Conservation (phyloP, 1,284 basidiomycete genomes). For the Sporisorium sorghi region DNA sequence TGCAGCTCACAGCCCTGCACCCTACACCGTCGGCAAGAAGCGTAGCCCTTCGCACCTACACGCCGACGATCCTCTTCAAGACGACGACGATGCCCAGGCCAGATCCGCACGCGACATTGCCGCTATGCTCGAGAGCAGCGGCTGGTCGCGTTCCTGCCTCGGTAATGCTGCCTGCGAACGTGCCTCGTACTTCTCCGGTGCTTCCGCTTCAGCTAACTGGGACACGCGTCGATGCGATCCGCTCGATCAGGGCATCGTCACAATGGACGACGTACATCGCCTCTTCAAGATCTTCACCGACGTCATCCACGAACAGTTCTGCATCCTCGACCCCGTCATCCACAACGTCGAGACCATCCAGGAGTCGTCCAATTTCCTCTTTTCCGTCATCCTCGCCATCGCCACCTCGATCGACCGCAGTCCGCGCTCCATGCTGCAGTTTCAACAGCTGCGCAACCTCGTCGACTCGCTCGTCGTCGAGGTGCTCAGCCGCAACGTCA, state of each 20-base stretch:
- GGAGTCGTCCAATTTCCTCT: constrained; percentile 52
- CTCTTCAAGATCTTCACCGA: constrained; percentile 45
- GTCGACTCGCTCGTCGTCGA: constrained; percentile 52
- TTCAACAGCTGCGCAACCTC: constrained; percentile 37
- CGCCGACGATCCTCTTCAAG: constrained; percentile 19
- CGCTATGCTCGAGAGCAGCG: constrained; percentile 37
- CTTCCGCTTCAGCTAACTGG: constrained; percentile 43
- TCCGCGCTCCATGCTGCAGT: constrained; percentile 41
- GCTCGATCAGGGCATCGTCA: constrained; percentile 45
- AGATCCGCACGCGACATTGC: constrained; percentile 38
- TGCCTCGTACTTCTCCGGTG: constrained; percentile 51
- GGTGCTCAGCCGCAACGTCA: constrained; percentile 51
- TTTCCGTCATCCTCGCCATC: constrained; percentile 48
- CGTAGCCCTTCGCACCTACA: constrained; percentile 15
- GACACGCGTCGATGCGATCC: constrained; percentile 47
- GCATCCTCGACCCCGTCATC: constrained; percentile 41
- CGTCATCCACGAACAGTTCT: constrained; percentile 45
- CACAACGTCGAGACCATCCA: constrained; percentile 46
- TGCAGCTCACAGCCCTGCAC: constrained; percentile 15
- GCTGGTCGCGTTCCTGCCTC: constrained; percentile 43
- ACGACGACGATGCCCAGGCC: constrained; percentile 36
- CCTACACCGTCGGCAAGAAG: constrained; percentile 18
- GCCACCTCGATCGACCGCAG: constrained; percentile 44
- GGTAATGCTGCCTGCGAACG: constrained; percentile 46
- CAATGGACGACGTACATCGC: constrained; percentile 42